A percentile compares a stretch with the other conserved stretches of the same genome.
Evolutionary conservation across 805 yeast genomes (phyloP).

Genomic region (Pichia gijzeniarum): DNA sequence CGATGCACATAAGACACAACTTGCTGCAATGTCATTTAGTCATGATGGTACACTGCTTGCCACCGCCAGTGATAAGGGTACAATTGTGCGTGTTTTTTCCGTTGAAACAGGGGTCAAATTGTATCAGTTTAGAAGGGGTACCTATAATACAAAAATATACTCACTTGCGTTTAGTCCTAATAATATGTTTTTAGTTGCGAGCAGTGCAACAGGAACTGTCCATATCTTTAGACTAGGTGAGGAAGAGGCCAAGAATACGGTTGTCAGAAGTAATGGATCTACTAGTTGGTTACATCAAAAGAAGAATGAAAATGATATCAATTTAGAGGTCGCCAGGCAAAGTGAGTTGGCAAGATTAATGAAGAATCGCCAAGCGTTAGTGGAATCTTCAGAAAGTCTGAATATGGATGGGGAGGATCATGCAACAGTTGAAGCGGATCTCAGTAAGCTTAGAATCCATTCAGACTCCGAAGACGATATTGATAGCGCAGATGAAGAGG

Average conservation of each 20-base stretch:
- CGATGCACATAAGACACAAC: slow-evolving; percentile 80
- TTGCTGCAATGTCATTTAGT: slow-evolving; percentile 67
- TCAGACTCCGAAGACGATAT: slow-evolving; percentile 34
- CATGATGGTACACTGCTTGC: slow-evolving; percentile 78
- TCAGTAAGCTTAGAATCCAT: slow-evolving; percentile 6
- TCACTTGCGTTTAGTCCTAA: slow-evolving; percentile 76
- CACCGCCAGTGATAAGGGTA: slow-evolving; percentile 89
- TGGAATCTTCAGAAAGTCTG: background rate
- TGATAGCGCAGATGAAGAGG: slow-evolving; percentile 15
- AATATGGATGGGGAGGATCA: background rate
- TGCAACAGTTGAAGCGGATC: background rate
- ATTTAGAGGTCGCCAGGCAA: slow-evolving; percentile 12
- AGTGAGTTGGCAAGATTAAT: slow-evolving; percentile 12
- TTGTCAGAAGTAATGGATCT: slow-evolving; percentile 10
- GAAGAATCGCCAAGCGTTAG: slow-evolving; percentile 14
- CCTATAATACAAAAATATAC: slow-evolving; percentile 81
- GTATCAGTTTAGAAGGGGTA: slow-evolving; percentile 79
- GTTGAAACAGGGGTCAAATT: slow-evolving; percentile 66
- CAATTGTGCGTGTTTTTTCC: slow-evolving; percentile 77
- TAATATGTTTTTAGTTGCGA: slow-evolving; percentile 69
- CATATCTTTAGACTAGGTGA: slow-evolving; percentile 78
- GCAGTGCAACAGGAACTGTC: slow-evolving; percentile 88
- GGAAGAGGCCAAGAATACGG: slow-evolving; percentile 32
- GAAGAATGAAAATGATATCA: slow-evolving; percentile 8
- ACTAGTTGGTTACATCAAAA: slow-evolving; percentile 11